These are phyloP conservation scores for Sphenostylis stenocarpa DNA, from an alignment of 306 rosid species.

Conservation along the genomic window DNA sequence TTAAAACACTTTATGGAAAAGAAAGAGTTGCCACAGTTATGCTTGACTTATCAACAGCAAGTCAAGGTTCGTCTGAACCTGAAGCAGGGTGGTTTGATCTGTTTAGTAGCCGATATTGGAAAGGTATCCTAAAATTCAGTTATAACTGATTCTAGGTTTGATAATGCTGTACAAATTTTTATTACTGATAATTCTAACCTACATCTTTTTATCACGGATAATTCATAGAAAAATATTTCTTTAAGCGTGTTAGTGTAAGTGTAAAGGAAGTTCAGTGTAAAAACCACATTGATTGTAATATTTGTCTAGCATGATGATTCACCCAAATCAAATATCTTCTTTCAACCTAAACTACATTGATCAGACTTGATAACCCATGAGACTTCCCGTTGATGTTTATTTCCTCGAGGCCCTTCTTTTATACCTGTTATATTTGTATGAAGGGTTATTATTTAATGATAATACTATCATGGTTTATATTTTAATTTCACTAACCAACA, in stretches of 20 bases:
- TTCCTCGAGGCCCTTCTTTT: slow-evolving; percentile 11
- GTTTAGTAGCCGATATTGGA: slow-evolving; percentile 89
- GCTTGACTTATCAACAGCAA: slow-evolving; percentile 58
- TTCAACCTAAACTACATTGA: not conserved
- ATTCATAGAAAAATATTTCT: not conserved
- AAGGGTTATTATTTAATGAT: not conserved
- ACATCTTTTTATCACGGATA: not conserved
- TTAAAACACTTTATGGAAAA: slow-evolving; percentile 70
- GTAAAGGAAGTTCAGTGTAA: not conserved
- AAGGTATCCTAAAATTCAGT: slow-evolving; percentile 52
- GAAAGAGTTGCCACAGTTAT: slow-evolving; percentile 79
- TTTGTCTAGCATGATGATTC: not conserved
- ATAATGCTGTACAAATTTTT: not conserved
- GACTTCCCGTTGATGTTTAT: not conserved
- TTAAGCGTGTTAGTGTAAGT: not conserved
- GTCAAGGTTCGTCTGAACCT: slow-evolving; percentile 83
- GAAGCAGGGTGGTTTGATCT: slow-evolving; percentile 98
- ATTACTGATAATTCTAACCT: not conserved
- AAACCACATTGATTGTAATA: not conserved
- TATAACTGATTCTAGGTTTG: not conserved
- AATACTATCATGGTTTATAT: not conserved
- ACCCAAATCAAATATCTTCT: not conserved
- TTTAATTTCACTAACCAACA: not conserved
- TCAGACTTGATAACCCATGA: not conserved
- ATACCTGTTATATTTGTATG: not conserved